Evolutionary conservation across 2,329 filamentous ascomycete genomes (phyloP).

Genomic region (Aspergillus sp.): DNA sequence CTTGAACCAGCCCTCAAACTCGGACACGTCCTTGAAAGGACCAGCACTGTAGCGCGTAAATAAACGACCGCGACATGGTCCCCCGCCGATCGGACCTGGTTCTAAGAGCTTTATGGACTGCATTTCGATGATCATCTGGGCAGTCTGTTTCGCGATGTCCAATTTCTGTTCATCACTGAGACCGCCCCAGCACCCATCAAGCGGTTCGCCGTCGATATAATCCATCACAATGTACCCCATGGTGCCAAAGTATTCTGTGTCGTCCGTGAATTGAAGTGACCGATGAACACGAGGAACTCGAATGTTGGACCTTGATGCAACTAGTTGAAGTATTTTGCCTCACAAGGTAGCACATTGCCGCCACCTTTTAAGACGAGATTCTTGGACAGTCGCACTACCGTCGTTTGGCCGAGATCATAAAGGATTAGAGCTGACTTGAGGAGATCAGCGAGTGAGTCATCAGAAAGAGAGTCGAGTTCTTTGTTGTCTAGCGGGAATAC

Average conservation of each 20-base stretch:
- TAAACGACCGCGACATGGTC: constrained; percentile 8
- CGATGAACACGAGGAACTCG: constrained; percentile 22
- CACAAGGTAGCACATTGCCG: constrained; percentile 17
- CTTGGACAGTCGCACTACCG: constrained; percentile 22
- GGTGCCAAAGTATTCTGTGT: not conserved
- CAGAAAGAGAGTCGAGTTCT: constrained; percentile 11
- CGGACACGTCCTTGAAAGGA: constrained; percentile 15
- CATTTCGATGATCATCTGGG: constrained; percentile 21
- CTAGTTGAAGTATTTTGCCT: constrained; percentile 19
- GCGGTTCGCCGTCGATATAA: constrained; percentile 23
- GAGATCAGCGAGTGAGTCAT: constrained; percentile 10
- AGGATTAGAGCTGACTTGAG: constrained; percentile 16
- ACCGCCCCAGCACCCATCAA: constrained; percentile 22
- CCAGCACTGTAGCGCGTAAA: constrained; percentile 24
- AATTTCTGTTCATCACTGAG: constrained; percentile 12
- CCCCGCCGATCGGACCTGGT: constrained; percentile 16
- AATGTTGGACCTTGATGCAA: constrained; percentile 19
- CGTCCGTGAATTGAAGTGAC: constrained; percentile 18
- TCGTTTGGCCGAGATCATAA: constrained; percentile 17
- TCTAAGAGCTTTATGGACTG: constrained; percentile 14
- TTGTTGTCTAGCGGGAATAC: constrained; percentile 12
- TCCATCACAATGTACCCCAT: constrained; percentile 28
- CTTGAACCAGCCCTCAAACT: constrained; percentile 25
- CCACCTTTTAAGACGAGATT: constrained; percentile 22
- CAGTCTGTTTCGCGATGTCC: constrained; percentile 18